phyloP scores from a whole-genome alignment of 768 basidiomycete species.

The Atractiella rhizophila region DNA sequence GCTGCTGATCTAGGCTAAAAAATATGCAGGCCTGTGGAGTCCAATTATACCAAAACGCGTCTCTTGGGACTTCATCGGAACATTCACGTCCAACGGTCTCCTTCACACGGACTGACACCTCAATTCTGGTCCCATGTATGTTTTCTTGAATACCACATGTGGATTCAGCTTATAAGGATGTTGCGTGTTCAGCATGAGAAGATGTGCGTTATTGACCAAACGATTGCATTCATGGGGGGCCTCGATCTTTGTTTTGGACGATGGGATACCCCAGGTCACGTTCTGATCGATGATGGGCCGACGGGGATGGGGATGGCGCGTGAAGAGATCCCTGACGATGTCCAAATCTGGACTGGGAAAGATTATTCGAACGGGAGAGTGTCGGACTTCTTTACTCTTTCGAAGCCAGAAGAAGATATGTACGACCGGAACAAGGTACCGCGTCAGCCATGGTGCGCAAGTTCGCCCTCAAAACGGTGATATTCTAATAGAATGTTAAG shows the following conservation, averaged over 20 bases:
- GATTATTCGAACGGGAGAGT: conserved; percentile 43
- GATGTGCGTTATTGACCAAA: conserved; percentile 83
- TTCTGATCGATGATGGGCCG: conserved; percentile 50
- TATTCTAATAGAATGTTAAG: conserved; percentile 23
- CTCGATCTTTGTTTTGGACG: conserved; percentile 73
- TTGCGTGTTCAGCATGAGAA: conserved; percentile 56
- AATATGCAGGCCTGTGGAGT: conserved; percentile 10
- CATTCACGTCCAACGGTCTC: conserved; percentile 71
- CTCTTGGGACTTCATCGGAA: conserved; percentile 60
- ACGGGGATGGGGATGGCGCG: conserved; percentile 21
- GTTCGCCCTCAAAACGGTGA: conserved; percentile 12
- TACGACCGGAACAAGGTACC: conserved; percentile 71
- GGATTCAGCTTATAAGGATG: neutral
- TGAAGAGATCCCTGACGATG: neutral
- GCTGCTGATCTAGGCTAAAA: neutral
- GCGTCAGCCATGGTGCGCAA: conserved; percentile 90
- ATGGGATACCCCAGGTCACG: conserved; percentile 95
- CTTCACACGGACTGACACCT: conserved; percentile 89
- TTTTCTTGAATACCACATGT: neutral
- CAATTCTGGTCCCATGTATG: conserved; percentile 95
- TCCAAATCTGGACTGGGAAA: conserved; percentile 57
- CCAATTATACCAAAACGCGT: conserved; percentile 62
- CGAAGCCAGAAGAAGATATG: conserved; percentile 84
- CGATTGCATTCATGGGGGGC: conserved; percentile 95
- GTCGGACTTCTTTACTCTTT: conserved; percentile 55